phyloP scores from a whole-genome alignment of 345 rosid species.

The Gossypium bickii region DNA sequence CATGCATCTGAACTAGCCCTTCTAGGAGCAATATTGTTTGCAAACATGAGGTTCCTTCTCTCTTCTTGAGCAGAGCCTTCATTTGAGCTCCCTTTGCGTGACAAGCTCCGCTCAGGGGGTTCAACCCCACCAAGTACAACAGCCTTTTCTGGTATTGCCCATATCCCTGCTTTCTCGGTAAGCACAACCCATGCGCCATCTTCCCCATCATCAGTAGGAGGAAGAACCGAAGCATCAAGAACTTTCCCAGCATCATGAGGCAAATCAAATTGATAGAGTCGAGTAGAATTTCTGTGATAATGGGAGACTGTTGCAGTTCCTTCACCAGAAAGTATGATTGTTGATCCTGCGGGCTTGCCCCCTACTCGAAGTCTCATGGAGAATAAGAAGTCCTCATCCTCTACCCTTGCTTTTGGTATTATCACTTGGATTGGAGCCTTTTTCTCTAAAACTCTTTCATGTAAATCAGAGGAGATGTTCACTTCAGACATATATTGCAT shows the following conservation, averaged over 20 bases:
- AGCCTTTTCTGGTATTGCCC: slow-evolving; percentile 96
- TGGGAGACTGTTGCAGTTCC: slow-evolving; percentile 91
- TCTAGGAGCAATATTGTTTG: slow-evolving; percentile 52
- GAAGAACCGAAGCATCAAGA: slow-evolving; percentile 87
- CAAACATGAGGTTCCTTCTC: slow-evolving; percentile 44
- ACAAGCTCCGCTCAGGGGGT: slow-evolving; percentile 89
- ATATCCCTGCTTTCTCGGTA: slow-evolving; percentile 92
- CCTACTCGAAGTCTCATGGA: slow-evolving; percentile 87
- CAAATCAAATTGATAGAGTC: slow-evolving; percentile 87
- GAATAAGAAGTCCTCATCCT: slow-evolving; percentile 79
- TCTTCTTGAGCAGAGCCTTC: slow-evolving; percentile 69
- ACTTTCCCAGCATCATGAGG: slow-evolving; percentile 97
- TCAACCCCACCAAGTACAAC: slow-evolving; percentile 84
- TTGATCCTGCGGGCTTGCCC: slow-evolving; percentile 84
- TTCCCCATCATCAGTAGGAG: slow-evolving; percentile 62
- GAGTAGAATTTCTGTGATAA: slow-evolving; percentile 55
- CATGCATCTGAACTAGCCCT: slow-evolving; percentile 54
- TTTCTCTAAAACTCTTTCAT: slow-evolving; percentile 72
- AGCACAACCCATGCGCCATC: slow-evolving; percentile 90
- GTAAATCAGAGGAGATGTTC: slow-evolving; percentile 31
- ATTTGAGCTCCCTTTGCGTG: slow-evolving; percentile 84
- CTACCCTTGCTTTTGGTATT: slow-evolving; percentile 96
- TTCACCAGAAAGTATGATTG: slow-evolving; percentile 82
- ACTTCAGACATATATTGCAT: slow-evolving; percentile 70
- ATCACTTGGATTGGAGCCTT: slow-evolving; percentile 84